Base-by-base conservation (phyloP, 306 rosid genomes). In the Astragalus membranaceus region DNA sequence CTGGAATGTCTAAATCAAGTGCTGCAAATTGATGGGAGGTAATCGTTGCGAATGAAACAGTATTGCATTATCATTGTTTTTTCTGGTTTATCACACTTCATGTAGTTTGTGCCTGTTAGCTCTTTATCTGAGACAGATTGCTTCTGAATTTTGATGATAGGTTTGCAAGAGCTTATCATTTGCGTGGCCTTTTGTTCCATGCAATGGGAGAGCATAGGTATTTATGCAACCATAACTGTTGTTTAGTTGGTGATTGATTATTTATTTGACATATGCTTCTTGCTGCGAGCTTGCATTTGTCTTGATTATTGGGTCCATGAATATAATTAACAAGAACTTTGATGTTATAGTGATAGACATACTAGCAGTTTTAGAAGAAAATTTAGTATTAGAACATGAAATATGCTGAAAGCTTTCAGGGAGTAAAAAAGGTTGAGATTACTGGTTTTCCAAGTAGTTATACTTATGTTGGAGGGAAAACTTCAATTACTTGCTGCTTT, bases 161-260 rank as follows among this genome's bases (percentile, higher is more conserved):
- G 91, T 91, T 85, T 82, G 85, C 87, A n/a, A 94, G 84, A 84
- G 99, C 96, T 64, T 94, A 88, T 80, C 92, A 91, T 86, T 82
- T 85, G 88, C 96, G 91, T 36, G 96, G 97, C 59, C 83, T 88
- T 44, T 39, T 94, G 71, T 81, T 84, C 46, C 99, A 94, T 81
- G 97, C 95, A 70, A 81, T 86, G 88, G 99, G 97, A 69, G 92
- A 93, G 73, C 98, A 93, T 79, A 87, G 97, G 99, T 94, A 73
- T 17, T 61, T 67, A 36, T 63, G 76, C 77, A 33, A 60, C 41
- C 51, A 17, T 67, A 41, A 29, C 62, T 42, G 47, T 75, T 79
- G 73, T 70, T 59, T 13, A 36, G 39, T 63, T 54, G 33, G 32
- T 11, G 43, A 57, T 81, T 78, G 55, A 29, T 52, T 52, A 44